These are phyloP conservation scores for Cryptosporidium meleagridis DNA, from an alignment of 169 alveolate genomes.

Conservation along the genomic window DNA sequence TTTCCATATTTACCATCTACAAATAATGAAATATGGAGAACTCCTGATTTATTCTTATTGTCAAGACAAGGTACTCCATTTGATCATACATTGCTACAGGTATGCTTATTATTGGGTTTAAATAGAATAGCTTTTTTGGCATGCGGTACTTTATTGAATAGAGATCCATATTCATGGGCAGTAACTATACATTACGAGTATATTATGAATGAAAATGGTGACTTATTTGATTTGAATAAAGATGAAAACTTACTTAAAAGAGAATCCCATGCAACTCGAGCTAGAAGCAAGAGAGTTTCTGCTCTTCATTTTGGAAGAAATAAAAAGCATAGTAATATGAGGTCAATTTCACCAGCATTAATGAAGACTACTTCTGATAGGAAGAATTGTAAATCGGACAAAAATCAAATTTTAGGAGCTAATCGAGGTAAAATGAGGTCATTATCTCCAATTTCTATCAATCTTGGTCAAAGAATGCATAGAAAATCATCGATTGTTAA, in stretches of 20 bases:
- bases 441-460: slow-evolving; percentile 37
- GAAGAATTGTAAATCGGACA: neutral
- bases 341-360: neutral
- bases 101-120: slow-evolving; percentile 51
- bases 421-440: slow-evolving; percentile 49
- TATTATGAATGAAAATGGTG: neutral
- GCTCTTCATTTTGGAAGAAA: neutral
- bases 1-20: slow-evolving; percentile 57
- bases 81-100: slow-evolving; percentile 69
- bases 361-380: neutral
- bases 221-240: neutral
- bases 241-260: neutral
- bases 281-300: neutral
- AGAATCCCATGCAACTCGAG: neutral
- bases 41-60: slow-evolving; percentile 67
- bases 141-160: slow-evolving; percentile 68
- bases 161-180: slow-evolving; percentile 73
- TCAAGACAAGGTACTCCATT: slow-evolving; percentile 73
- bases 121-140: slow-evolving; percentile 72
- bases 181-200: slow-evolving; percentile 62
- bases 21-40: slow-evolving; percentile 40
- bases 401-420: neutral
- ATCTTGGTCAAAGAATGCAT: neutral
- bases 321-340: slow-evolving; percentile 17
- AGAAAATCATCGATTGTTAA: neutral